A percentile compares a stretch with the other conserved stretches of the same genome.
Evolutionary conservation across 441 rosid genomes (phyloP).

Genomic region (Adansonia madagascariensis): DNA sequence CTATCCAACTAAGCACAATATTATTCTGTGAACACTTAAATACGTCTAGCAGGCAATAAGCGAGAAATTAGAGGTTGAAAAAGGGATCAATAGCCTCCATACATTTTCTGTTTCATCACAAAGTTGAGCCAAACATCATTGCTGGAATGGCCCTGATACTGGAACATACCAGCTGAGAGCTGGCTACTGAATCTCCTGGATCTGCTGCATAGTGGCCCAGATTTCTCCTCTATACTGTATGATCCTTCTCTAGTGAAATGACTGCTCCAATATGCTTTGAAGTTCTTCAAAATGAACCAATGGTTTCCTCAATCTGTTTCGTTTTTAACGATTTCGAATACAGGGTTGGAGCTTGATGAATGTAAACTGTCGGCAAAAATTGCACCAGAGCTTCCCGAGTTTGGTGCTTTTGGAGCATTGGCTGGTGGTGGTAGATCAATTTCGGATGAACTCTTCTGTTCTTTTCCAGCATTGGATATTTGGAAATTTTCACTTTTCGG

Average conservation of each 20-base stretch:
- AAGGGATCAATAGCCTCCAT: neutral
- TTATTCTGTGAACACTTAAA: neutral
- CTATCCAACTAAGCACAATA: neutral
- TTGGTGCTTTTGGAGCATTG: constrained; percentile 11
- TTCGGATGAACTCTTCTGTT: neutral
- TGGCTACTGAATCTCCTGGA: neutral
- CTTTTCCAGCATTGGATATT: neutral
- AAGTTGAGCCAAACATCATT: neutral
- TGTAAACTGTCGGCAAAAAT: neutral
- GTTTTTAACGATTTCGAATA: neutral
- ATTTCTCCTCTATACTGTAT: neutral
- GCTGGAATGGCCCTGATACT: neutral
- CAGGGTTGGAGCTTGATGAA: constrained; percentile 22
- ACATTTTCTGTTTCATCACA: neutral
- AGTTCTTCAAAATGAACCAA: constrained; percentile 10
- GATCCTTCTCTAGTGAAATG: neutral
- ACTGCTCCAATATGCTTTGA: constrained; percentile 23
- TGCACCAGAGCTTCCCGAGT: neutral
- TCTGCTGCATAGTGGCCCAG: neutral
- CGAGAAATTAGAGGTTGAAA: neutral
- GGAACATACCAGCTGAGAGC: neutral
- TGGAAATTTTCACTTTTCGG: neutral
- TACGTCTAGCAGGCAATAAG: neutral
- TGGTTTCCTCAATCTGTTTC: neutral
- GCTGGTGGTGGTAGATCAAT: neutral